Conservation (phyloP, 2,329 filamentous ascomycete genomes). For the Periglandula ipomoeae region DNA sequence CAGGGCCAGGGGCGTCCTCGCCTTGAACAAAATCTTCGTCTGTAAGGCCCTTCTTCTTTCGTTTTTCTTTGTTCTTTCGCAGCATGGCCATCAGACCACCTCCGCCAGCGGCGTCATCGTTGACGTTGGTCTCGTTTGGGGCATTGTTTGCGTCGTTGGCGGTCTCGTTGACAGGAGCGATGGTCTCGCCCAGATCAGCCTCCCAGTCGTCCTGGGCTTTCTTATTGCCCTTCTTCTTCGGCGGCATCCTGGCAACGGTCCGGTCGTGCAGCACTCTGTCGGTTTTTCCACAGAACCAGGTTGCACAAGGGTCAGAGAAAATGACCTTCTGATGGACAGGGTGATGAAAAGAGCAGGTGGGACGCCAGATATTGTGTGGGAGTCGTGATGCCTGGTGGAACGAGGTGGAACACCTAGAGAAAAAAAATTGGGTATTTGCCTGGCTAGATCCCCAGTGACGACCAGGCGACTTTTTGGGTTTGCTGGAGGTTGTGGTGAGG, state of each 20-base stretch:
- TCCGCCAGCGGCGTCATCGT: conserved; percentile 47
- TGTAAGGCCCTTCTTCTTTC: conserved; percentile 75
- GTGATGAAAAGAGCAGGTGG: not conserved
- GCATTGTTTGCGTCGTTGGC: conserved; percentile 32
- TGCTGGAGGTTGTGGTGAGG: too few relatives aligned
- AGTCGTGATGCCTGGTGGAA: not conserved
- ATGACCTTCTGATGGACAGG: not conserved
- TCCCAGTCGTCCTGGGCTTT: conserved; percentile 88
- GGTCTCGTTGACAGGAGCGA: conserved; percentile 47
- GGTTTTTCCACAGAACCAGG: not conserved
- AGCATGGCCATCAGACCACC: conserved; percentile 73
- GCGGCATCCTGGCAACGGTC: conserved; percentile 57
- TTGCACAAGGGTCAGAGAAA: not conserved
- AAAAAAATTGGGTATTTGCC: not conserved
- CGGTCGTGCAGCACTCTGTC: not conserved
- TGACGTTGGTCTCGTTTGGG: conserved; percentile 38
- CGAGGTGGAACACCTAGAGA: not conserved
- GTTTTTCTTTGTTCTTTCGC: conserved; percentile 75
- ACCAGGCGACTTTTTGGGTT: not conserved
- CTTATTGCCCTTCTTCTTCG: conserved; percentile 89
- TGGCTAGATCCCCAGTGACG: not conserved
- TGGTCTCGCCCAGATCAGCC: conserved; percentile 74
- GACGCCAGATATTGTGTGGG: not conserved
- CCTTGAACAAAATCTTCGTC: conserved; percentile 64
- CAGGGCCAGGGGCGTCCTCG: conserved; percentile 36